Evolutionary conservation across 2,329 filamentous ascomycete genomes (phyloP).

Genomic region (Cladophialophora chaetospira): DNA sequence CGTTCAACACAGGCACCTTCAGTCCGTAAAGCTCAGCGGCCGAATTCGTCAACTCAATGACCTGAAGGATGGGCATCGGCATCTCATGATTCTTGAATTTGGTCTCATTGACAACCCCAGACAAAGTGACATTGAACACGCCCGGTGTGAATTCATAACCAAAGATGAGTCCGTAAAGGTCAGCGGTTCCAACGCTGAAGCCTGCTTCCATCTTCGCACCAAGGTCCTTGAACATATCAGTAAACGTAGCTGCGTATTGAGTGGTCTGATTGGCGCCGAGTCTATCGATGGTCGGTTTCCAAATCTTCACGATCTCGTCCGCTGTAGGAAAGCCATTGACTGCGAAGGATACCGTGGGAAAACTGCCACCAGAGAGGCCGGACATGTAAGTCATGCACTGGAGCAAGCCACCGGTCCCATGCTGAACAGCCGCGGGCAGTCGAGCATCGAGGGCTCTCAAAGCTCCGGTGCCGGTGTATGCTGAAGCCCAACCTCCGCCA

Average conservation of each 20-base stretch:
- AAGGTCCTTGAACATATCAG: neutral
- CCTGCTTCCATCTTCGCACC: neutral
- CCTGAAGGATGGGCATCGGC: neutral
- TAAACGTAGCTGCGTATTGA: neutral
- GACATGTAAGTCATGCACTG: neutral
- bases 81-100: neutral
- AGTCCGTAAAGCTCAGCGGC: neutral
- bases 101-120: neutral
- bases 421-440: neutral
- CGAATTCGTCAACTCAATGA: neutral
- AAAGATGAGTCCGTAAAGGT: neutral
- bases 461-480: neutral
- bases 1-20: neutral
- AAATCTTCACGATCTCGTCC: neutral
- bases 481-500: neutral
- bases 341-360: neutral
- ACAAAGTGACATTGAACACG: neutral
- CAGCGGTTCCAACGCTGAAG: neutral
- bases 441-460: neutral
- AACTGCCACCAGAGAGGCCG: neutral
- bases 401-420: neutral
- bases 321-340: neutral
- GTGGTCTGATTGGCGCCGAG: neutral
- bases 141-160: neutral
- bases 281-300: neutral